phyloP scores from a whole-genome alignment of 2,329 filamentous ascomycete genomes.

The Colletotrichum cordylinicola region DNA sequence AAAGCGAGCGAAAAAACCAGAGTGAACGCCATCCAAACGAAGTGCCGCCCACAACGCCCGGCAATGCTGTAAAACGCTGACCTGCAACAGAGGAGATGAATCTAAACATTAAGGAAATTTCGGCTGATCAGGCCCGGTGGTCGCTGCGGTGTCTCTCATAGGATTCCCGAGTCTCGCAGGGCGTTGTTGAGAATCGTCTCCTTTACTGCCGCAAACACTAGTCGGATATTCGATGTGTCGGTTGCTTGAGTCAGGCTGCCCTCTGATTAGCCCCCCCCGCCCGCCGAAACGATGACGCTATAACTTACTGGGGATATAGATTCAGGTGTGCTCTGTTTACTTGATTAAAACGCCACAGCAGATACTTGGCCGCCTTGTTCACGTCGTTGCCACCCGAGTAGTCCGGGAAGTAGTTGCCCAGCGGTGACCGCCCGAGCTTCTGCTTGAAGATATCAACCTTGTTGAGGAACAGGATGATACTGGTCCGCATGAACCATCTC shows the following conservation, averaged over 20 bases:
- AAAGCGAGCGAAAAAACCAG: conserved; percentile 22
- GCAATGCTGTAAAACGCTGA: conserved; percentile 26
- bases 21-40: conserved; percentile 24
- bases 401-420: conserved; percentile 96
- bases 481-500: conserved; percentile 98
- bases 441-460: conserved; percentile 98
- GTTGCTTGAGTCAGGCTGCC: conserved; percentile 94
- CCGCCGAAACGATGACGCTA: background rate
- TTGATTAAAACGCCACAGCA: conserved; percentile 98
- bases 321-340: conserved; percentile 96
- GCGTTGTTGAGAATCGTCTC: conserved; percentile 99
- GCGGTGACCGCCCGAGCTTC: conserved; percentile 86
- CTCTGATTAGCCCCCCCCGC: conserved; percentile 4
- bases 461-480: conserved; percentile 98
- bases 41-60: conserved; percentile 25
- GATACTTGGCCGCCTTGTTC: conserved; percentile 96
- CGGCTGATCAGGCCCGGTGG: background rate
- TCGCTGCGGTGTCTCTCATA: conserved; percentile 55
- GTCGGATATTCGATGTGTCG: conserved; percentile 96
- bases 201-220: conserved; percentile 98
- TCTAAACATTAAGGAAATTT: conserved; percentile 15
- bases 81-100: conserved; percentile 24
- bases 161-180: conserved; percentile 95
- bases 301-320: conserved; percentile 92
- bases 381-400: conserved; percentile 98